phyloP scores from a whole-genome alignment of 257 asterid species.

The Solanum habrochaites region DNA sequence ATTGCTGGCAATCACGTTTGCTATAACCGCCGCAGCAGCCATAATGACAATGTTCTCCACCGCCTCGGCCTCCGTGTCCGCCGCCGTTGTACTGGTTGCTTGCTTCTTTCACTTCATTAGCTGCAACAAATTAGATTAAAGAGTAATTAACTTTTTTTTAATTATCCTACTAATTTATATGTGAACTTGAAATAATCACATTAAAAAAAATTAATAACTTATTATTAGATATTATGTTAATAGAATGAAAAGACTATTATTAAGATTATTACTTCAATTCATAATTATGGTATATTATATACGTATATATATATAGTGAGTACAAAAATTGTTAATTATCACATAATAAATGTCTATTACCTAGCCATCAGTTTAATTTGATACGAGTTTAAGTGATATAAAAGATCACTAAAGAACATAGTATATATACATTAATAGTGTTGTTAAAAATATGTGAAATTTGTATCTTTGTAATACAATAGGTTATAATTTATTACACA shows the following conservation, averaged over 20 bases:
- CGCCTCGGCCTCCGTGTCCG: no score
- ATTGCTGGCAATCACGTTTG: not conserved
- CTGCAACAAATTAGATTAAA: not conserved
- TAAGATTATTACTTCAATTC: not conserved
- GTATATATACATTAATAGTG: not conserved
- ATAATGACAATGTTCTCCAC: not conserved
- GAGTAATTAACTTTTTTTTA: no score
- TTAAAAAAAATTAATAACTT: no score
- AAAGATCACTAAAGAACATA: not conserved
- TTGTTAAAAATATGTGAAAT: not conserved
- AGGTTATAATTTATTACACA: not conserved
- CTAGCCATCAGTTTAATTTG: not conserved
- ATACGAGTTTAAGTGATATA: not conserved
- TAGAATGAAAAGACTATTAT: no score
- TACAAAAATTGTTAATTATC: not conserved
- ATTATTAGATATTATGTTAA: no score
- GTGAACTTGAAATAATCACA: not conserved
- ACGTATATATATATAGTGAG: no score
- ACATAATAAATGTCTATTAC: not conserved
- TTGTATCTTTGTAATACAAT: not conserved
- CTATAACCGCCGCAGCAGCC: not conserved
- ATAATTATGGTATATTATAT: no score
- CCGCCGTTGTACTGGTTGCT: not conserved
- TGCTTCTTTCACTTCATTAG: not conserved
- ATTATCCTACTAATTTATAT: not conserved